These are phyloP conservation scores for Microbotryomycetes sp. DNA, from an alignment of 1,284 basidiomycete species.

Conservation along the genomic window DNA sequence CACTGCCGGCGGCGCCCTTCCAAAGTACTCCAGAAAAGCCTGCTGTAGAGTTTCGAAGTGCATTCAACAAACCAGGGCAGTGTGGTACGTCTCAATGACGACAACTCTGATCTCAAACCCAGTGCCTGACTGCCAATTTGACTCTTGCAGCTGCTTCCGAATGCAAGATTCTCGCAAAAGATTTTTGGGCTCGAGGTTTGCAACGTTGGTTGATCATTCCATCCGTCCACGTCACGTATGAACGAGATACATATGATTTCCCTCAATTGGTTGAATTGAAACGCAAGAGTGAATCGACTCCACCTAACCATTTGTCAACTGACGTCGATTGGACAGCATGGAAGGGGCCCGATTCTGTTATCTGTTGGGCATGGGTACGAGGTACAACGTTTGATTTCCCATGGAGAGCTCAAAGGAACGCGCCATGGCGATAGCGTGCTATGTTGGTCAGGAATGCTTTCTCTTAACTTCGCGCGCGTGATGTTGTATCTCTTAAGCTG, in stretches of 20 bases:
- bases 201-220: conserved; percentile 29
- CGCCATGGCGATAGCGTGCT: not conserved
- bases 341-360: not conserved
- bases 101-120: not conserved
- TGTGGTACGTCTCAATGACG: conserved; percentile 8
- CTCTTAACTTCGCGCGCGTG: too few species aligned
- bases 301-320: not conserved
- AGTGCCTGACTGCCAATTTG: not conserved
- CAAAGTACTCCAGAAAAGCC: conserved; percentile 11
- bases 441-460: too few species aligned
- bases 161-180: conserved; percentile 28
- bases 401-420: not conserved
- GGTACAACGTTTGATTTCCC: not conserved
- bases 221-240: conserved; percentile 26
- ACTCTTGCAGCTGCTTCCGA: conserved; percentile 21
- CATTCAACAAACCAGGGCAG: conserved; percentile 11
- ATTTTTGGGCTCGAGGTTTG: conserved; percentile 28
- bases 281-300: not conserved
- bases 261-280: conserved; percentile 10
- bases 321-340: not conserved
- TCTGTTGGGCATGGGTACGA: not conserved
- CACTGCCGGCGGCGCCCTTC: conserved; percentile 42
- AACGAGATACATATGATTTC: conserved; percentile 9
- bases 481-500: too few species aligned
- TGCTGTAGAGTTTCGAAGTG: conserved; percentile 8